A percentile compares a stretch with the other conserved stretches of the same genome.
phyloP scores from a whole-genome alignment of 2,329 filamentous ascomycete species.

The Epichloe bromicola region DNA sequence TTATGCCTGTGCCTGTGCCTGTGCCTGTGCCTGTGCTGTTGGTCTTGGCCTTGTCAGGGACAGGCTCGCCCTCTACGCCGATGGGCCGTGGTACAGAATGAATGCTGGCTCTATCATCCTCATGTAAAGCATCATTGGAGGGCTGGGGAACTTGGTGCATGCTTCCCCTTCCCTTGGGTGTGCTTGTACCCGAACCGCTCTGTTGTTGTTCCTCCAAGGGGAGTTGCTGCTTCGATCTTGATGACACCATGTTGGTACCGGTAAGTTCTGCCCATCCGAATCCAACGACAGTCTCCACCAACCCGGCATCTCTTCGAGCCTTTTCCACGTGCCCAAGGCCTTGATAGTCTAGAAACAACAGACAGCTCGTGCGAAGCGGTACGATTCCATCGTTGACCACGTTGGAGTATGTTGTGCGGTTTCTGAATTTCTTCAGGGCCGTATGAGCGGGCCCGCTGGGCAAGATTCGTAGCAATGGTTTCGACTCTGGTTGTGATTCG shows the following conservation, averaged over 20 bases:
- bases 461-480: conserved; percentile 76
- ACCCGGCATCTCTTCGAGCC: conserved; percentile 76
- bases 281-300: conserved; percentile 84
- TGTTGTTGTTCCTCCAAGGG: conserved; percentile 18
- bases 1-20: conserved; percentile 13
- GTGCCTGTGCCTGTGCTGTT: background rate
- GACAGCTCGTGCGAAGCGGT: conserved; percentile 81
- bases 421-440: conserved; percentile 76
- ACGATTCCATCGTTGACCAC: conserved; percentile 98
- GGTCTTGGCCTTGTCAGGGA: conserved; percentile 14
- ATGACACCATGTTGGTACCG: conserved; percentile 43
- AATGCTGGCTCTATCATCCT: conserved; percentile 52
- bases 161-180: conserved; percentile 20
- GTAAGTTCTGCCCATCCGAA: conserved; percentile 94
- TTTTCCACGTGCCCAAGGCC: conserved; percentile 89
- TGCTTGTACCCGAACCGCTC: conserved; percentile 21
- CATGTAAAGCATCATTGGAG: conserved; percentile 46
- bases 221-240: conserved; percentile 32
- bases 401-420: conserved; percentile 88
- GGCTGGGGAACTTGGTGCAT: conserved; percentile 58
- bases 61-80: conserved; percentile 14
- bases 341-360: conserved; percentile 96
- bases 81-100: conserved; percentile 27
- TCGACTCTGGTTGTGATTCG: conserved; percentile 61
- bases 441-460: conserved; percentile 84